Evolutionary conservation across 1,284 basidiomycete genomes (phyloP).

Genomic region (Cutaneotrichosporon cutaneum): DNA sequence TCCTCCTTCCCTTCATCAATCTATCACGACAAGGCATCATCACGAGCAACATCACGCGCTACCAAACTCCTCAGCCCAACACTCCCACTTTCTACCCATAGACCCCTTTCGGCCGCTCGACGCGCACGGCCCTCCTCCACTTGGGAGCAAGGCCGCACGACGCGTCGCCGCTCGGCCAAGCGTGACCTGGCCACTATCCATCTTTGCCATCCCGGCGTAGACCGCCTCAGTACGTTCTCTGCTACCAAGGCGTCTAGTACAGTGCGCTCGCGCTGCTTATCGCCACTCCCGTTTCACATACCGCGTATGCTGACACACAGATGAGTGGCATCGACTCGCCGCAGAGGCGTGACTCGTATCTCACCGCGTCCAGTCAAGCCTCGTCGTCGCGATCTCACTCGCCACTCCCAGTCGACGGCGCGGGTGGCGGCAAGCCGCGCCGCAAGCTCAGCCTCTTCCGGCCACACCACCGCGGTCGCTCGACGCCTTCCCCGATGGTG

Average conservation of each 20-base stretch:
- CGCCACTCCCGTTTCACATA: neutral
- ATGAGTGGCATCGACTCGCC: conserved; percentile 12
- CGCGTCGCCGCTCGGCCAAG: conserved; percentile 9
- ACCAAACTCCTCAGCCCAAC: neutral
- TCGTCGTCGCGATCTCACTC: conserved; percentile 9
- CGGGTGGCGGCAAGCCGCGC: conserved; percentile 5
- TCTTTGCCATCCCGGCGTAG: neutral
- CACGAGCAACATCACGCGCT: neutral
- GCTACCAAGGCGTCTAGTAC: neutral
- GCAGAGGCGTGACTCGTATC: neutral
- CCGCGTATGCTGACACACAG: conserved; percentile 3
- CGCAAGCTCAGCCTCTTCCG: conserved; percentile 19
- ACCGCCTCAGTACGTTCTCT: conserved; percentile 3
- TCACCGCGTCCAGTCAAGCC: neutral
- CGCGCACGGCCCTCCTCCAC: conserved; percentile 8
- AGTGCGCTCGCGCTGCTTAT: neutral
- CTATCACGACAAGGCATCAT: neutral
- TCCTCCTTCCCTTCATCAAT: neutral
- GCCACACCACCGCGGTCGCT: conserved; percentile 9
- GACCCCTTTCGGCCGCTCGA: neutral
- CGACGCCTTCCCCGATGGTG: conserved; percentile 13
- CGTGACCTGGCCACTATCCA: conserved; percentile 1
- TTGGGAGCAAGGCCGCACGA: conserved; percentile 9
- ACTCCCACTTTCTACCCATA: neutral
- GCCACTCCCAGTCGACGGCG: neutral